Evolutionary conservation across 352 stramenopile species (phyloP), one percentile per base, ranked within the genome.

Genomic region (Globisporangium viniferum): DNA sequence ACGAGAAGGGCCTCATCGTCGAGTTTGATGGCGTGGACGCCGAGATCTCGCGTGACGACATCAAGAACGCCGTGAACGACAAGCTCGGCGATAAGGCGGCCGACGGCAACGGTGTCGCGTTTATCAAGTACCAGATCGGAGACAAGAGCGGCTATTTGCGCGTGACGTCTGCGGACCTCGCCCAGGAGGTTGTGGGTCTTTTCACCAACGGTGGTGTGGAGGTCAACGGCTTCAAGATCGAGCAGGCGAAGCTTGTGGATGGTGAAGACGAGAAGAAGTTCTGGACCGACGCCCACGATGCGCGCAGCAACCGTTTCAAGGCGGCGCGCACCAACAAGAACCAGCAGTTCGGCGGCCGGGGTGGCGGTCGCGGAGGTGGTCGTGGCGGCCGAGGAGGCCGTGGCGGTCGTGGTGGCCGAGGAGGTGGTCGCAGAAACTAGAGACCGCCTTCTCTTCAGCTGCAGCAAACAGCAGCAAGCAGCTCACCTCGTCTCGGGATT

Each of bases 1-100:
- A 90, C 73, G 84, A 96, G 22, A 79, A 93, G 68, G 89, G 89
- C 5, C 78, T 95, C n/a, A 93, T 97, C 67, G 84, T 97, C 33
- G 76, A 81, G 58, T 91, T 97, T 46, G 78, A 89, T 20, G 89
- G 79, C 24, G 81, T 97, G n/a, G 74, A 85, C 14, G 84, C 76
- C 18, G 81, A 94, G 56, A 73, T 96, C 46, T 94, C 86, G 39
- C 88, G 90, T 51, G 85, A 95, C 64, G 83, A 92, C 54, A 94
- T 97, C 70, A 95, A 97, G 77, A 69, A 94, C 70, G 73, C 80
- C 35, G 81, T 97, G 51, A 95, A 94, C 74, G 82, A 92, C 51
- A 86, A 91, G 73, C 84, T 94, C 46, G 84, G 81, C 20, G 84
- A 90, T 5, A 90, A 88, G 67, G 84, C 82, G 36, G 65, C 53